Base-by-base conservation (phyloP, 2,329 filamentous ascomycete species). In the Fusarium keratoplasticum region DNA sequence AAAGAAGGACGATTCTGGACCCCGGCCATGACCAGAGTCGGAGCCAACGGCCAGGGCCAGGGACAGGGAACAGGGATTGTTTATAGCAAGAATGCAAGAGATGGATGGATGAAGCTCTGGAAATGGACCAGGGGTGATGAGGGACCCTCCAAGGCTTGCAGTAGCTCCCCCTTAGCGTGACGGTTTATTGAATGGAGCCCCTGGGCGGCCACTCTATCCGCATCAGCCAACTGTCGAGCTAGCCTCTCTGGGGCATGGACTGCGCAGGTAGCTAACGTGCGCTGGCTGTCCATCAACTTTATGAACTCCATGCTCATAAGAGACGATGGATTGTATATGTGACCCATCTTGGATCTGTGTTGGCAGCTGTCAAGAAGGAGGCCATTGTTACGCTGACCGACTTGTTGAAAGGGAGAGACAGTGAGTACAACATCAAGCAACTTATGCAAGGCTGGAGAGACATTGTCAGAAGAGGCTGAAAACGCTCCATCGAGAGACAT, bases 151-250 rank as follows among this genome's bases (percentile, higher is more conserved):
- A 57, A 60, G 72, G 75, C 70, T 71, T 78, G 77, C 77, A 78
- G 72, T 75, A 75, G 72, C 58, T 40, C 42, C 40, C 27, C 44
- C 25, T 75, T 78, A 78, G 77, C 72, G 76, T 62, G 67, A 47
- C 73, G 77, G 71, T 76, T 78, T 78, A 78, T 79, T 78, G 77
- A 78, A 69, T 77, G 75, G 76, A 61, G 18, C 64, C 44, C 35
- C 54, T 63, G 61, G 40, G 63, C 22, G 25, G 52, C 29, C 40
- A 61, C 58, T 47, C 40, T 61, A 61, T 61, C 58, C 58, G 40
- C 58, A 61, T 61, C 58, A 61, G 27, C 65, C 54, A 61, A 68
- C 67, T 68, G 58, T 38, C 25, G 33, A 57, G 31, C 36, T 62
- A 57, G 10, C 61, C 57, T n/a, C 25, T 42, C n/a, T 31, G 36